Evolutionary conservation across 768 basidiomycete genomes (phyloP), one percentile per base, ranked within the genome.

Genomic region (Suillus paluster): DNA sequence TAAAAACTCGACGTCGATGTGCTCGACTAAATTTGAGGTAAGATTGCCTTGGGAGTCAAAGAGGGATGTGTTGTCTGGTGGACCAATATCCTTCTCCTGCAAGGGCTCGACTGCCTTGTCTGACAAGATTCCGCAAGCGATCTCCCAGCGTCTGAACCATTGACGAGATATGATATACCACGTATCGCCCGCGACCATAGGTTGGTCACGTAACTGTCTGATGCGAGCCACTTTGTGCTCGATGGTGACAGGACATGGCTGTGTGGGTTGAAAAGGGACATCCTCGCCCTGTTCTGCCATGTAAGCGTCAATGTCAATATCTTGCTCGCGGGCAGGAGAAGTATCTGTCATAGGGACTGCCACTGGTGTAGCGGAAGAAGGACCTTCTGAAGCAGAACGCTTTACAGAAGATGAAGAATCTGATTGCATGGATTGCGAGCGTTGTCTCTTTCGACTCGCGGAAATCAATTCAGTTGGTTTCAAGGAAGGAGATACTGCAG

Each of bases 81-180:
- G 85, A 27, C 88, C 89, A 62, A 94, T 72, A 63, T 89, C 82
- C 25, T 82, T 74, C 72, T 91, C 89, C 36, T 81, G 77, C 36
- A 91, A 70, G 2, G 76, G 71, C 19, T 86, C 90, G 19, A 59
- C 21, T 68, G 88, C 82, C 75, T 91, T 93, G 80, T 90, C 89
- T 30, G 80, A 70, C 64, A 86, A 76, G 33, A 90, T 91, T 0
- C 84, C 81, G 69, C 89, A 89, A 12, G 91, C 92, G 67, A 84
- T 85, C 64, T 81, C 76, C 89, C 91, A 96, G 38, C 86, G 84
- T 61, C 83, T 83, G 79, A 84, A 91, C 94, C 94, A 97, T 23
- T 69, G 67, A 54, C 83, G 75, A 23, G 88, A 81, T 33, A 96
- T 80, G 54, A 96, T 76, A 76, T 86, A 94, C 94, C 94, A 95